These are phyloP conservation scores for Hypoxylon perforatum DNA, from an alignment of 495 filamentous ascomycete species.

Conservation along the genomic window DNA sequence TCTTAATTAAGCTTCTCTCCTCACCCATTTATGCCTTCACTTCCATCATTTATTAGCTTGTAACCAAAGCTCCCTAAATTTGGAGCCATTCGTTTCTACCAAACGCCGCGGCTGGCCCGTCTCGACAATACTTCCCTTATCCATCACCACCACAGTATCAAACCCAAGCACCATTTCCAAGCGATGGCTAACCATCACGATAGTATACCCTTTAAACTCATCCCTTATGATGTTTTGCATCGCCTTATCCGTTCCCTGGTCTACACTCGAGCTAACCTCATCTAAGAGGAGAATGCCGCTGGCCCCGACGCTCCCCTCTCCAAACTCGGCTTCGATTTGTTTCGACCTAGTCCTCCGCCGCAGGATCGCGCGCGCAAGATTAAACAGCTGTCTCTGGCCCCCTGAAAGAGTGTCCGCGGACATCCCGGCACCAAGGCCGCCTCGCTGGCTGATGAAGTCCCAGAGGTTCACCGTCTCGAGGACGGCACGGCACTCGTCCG, in stretches of 20 bases:
- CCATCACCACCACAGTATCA: slow-evolving; percentile 43
- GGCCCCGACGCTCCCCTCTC: slow-evolving; percentile 21
- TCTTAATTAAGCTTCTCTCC: background rate
- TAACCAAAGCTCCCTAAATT: slow-evolving; percentile 12
- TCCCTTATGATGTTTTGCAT: slow-evolving; percentile 25
- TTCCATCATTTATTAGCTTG: slow-evolving; percentile 6
- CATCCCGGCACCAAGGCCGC: slow-evolving; percentile 63
- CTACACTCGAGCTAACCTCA: slow-evolving; percentile 37
- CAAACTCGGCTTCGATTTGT: slow-evolving; percentile 22
- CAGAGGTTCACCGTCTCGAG: slow-evolving; percentile 63
- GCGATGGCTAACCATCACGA: slow-evolving; percentile 35
- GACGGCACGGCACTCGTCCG: slow-evolving; percentile 56
- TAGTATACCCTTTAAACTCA: slow-evolving; percentile 36
- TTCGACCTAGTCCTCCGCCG: slow-evolving; percentile 43
- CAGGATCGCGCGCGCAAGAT: slow-evolving; percentile 70
- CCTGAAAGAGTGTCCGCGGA: slow-evolving; percentile 64
- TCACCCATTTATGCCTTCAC: background rate
- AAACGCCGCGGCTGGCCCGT: background rate
- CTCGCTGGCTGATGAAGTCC: slow-evolving; percentile 59
- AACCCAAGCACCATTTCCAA: slow-evolving; percentile 36
- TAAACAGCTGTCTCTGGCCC: slow-evolving; percentile 73
- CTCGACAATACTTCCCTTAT: slow-evolving; percentile 38
- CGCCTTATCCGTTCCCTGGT: slow-evolving; percentile 30
- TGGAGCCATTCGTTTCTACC: slow-evolving; percentile 10
- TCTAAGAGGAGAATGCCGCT: slow-evolving; percentile 37